Conservation (phyloP, 2,329 filamentous ascomycete genomes). For the Neofusicoccum cordaticola region DNA sequence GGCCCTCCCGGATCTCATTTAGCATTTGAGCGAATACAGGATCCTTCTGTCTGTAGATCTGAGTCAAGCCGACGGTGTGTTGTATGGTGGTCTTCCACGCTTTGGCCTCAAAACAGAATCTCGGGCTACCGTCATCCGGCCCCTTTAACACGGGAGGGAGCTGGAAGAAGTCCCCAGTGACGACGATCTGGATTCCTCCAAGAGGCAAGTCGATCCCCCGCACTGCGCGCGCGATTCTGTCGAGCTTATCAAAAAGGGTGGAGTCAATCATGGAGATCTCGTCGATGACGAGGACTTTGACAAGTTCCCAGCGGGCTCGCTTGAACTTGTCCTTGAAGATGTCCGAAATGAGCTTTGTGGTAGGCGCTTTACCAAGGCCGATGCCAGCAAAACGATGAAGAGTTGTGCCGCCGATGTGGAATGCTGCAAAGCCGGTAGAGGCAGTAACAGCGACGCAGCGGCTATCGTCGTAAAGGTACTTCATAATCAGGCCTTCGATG, state of each 20-base stretch:
- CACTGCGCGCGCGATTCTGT: conserved; percentile 46
- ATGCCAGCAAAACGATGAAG: conserved; percentile 56
- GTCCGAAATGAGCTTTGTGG: background rate
- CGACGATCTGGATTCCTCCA: conserved; percentile 54
- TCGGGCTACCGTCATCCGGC: conserved; percentile 30
- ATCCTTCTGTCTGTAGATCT: conserved; percentile 3
- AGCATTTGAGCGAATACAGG: background rate
- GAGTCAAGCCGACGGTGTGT: background rate
- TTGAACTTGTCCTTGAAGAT: conserved; percentile 29
- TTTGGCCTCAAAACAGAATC: conserved; percentile 51
- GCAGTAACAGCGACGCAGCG: conserved; percentile 45
- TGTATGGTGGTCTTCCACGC: conserved; percentile 41
- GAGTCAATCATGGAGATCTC: conserved; percentile 66
- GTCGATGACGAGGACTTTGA: conserved; percentile 58
- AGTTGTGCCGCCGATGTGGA: conserved; percentile 56
- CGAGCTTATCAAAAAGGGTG: conserved; percentile 52
- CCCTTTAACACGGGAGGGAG: conserved; percentile 48
- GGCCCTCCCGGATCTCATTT: background rate
- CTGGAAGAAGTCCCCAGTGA: conserved; percentile 61
- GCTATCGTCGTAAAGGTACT: background rate
- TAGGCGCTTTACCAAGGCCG: background rate
- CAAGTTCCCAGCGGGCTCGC: conserved; percentile 17
- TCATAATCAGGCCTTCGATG: conserved; percentile 36
- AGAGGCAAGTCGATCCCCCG: conserved; percentile 31
- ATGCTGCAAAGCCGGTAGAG: conserved; percentile 59